Evolutionary conservation across 768 basidiomycete genomes (phyloP).

Genomic region (Lentinula sp.): DNA sequence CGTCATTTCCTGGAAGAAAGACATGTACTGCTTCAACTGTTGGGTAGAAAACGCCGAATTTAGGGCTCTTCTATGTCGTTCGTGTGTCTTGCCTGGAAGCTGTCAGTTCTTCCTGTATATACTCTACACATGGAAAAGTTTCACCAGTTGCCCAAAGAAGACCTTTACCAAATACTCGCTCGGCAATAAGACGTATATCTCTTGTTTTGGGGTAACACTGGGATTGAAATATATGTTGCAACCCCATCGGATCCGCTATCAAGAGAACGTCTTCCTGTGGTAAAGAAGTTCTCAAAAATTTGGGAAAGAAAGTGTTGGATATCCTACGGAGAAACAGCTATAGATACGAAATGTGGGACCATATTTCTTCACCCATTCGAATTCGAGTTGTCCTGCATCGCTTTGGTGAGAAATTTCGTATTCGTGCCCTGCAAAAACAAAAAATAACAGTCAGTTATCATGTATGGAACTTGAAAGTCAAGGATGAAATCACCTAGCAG

Average conservation of each 20-base stretch:
- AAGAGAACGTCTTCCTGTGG: background rate
- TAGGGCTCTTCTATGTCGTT: constrained; percentile 26
- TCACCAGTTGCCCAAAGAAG: constrained; percentile 21
- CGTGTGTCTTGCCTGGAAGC: constrained; percentile 12
- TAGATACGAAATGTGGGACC: background rate
- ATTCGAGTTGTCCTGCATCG: constrained; percentile 1
- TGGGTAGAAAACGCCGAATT: constrained; percentile 23
- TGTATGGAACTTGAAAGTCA: background rate
- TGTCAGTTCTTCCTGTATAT: background rate
- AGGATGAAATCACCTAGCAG: background rate
- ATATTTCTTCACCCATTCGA: background rate
- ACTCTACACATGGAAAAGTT: background rate
- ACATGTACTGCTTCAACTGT: constrained; percentile 18
- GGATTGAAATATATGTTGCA: constrained; percentile 21
- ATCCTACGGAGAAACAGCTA: background rate
- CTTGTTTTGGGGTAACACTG: constrained; percentile 19
- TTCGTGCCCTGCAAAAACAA: background rate
- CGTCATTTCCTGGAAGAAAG: constrained; percentile 18
- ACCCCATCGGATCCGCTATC: constrained; percentile 2
- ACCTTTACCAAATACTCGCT: constrained; percentile 16
- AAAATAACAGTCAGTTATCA: background rate
- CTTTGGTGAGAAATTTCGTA: background rate
- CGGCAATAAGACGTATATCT: constrained; percentile 11
- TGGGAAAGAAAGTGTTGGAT: background rate
- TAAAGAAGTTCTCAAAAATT: no score